Conservation (phyloP, 495 filamentous ascomycete species). For the Talaromyces stipitatus region DNA sequence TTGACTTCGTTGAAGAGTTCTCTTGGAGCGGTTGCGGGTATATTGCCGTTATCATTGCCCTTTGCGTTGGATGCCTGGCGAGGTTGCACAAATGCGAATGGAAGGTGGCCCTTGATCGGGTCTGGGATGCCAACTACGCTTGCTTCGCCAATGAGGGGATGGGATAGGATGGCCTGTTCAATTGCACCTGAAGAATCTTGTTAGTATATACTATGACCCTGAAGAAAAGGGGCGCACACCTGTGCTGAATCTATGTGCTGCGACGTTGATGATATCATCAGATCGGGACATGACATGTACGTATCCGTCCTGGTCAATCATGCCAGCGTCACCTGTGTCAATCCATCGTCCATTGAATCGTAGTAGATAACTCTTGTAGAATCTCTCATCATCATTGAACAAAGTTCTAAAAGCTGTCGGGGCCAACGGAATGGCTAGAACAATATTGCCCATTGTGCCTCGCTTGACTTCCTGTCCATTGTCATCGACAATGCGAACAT, state of each 20-base stretch:
- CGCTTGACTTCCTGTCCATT: conserved; percentile 56
- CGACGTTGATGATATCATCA: conserved; percentile 94
- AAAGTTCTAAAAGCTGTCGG: conserved; percentile 80
- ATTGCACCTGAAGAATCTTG: conserved; percentile 51
- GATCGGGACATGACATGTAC: conserved; percentile 78
- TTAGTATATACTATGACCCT: neutral
- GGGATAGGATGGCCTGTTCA: conserved; percentile 81
- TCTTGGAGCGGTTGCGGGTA: conserved; percentile 33
- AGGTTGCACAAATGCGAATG: conserved; percentile 75
- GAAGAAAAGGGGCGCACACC: conserved; percentile 38
- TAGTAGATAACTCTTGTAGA: conserved; percentile 74
- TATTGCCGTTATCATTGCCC: conserved; percentile 20
- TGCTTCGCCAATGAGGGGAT: conserved; percentile 69
- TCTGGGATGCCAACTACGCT: conserved; percentile 84
- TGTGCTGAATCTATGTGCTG: conserved; percentile 85
- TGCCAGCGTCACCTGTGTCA: conserved; percentile 85
- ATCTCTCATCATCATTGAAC: conserved; percentile 75
- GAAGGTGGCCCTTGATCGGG: conserved; percentile 76
- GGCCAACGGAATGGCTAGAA: conserved; percentile 70
- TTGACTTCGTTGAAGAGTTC: conserved; percentile 57
- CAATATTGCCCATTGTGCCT: conserved; percentile 86
- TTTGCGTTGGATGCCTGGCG: conserved; percentile 36
- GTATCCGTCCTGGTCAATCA: conserved; percentile 76
- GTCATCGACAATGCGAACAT: conserved; percentile 77
- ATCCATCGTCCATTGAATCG: conserved; percentile 74